phyloP scores from a whole-genome alignment of 2,329 filamentous ascomycete species.

The Alternaria tenuissima region DNA sequence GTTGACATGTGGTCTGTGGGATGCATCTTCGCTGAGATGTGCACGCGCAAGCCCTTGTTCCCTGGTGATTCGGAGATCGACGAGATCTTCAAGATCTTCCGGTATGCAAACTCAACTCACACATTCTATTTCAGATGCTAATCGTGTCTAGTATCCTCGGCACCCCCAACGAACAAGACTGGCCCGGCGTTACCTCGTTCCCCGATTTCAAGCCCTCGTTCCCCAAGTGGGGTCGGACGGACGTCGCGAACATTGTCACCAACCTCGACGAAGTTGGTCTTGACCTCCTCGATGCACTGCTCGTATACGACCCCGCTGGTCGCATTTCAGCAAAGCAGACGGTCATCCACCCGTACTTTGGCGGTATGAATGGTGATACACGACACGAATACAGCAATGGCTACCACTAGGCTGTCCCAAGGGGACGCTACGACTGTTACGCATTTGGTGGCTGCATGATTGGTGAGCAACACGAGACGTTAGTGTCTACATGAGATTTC shows the following conservation, averaged over 20 bases:
- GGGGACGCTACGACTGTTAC: slow-evolving; percentile 43
- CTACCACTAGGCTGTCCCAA: slow-evolving; percentile 34
- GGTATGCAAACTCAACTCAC: slow-evolving; percentile 59
- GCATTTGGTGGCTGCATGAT: slow-evolving; percentile 33
- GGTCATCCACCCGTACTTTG: slow-evolving; percentile 84
- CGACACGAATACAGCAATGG: slow-evolving; percentile 52
- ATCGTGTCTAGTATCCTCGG: slow-evolving; percentile 65
- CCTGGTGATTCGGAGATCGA: slow-evolving; percentile 93
- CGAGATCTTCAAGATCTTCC: slow-evolving; percentile 95
- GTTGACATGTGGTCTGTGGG: slow-evolving; percentile 97
- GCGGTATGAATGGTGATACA: slow-evolving; percentile 53
- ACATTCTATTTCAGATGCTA: slow-evolving; percentile 7
- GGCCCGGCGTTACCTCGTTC: slow-evolving; percentile 94
- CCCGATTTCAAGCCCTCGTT: slow-evolving; percentile 93
- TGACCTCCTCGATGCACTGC: slow-evolving; percentile 73
- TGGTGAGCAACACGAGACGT: slow-evolving; percentile 19
- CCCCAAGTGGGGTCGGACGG: slow-evolving; percentile 85
- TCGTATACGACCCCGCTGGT: slow-evolving; percentile 86
- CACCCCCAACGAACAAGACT: slow-evolving; percentile 80
- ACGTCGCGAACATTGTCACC: slow-evolving; percentile 70
- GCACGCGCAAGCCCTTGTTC: slow-evolving; percentile 90
- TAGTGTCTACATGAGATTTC: slow-evolving; percentile 23
- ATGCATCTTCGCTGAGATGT: slow-evolving; percentile 97
- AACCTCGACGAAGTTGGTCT: slow-evolving; percentile 76
- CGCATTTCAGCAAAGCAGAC: slow-evolving; percentile 91